phyloP scores from a whole-genome alignment of 371 early-diverging fungal species.

The Conidiobolus incongruus region DNA sequence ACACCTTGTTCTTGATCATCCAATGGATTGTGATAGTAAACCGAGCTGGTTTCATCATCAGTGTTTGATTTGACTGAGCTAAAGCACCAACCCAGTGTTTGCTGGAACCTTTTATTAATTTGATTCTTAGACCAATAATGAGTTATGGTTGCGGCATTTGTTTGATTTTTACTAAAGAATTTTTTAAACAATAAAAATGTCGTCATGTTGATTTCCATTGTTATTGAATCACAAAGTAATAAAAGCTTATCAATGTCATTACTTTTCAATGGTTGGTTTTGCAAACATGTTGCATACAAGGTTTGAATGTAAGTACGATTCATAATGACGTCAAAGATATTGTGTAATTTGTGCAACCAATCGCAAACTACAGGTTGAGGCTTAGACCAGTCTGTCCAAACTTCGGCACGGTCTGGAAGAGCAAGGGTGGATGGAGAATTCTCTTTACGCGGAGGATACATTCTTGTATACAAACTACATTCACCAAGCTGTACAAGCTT shows the following conservation, averaged over 20 bases:
- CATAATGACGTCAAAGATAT: not conserved
- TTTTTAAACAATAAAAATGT: too few species aligned
- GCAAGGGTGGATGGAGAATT: not conserved
- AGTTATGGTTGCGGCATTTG: too few species aligned
- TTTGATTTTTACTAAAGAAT: too few species aligned
- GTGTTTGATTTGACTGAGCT: too few species aligned
- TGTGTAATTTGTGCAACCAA: not conserved
- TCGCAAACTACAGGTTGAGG: not conserved
- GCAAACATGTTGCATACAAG: not conserved
- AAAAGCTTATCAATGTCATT: not conserved
- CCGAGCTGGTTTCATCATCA: too few species aligned
- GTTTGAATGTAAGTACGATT: not conserved
- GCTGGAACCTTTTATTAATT: too few species aligned
- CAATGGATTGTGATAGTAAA: too few species aligned
- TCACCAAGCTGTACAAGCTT: not conserved
- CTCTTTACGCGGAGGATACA: not conserved
- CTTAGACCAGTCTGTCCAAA: constrained; percentile 2
- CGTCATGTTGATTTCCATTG: not conserved
- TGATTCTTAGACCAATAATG: too few species aligned
- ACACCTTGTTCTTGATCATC: too few species aligned
- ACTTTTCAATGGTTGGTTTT: not conserved
- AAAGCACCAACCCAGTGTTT: too few species aligned
- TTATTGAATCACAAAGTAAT: not conserved
- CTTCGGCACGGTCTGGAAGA: not conserved
- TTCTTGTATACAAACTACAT: not conserved